Percentiles rank a stretch among this genome's conserved stretches.
Evolutionary conservation across 2,329 filamentous ascomycete genomes (phyloP).

Genomic region (Xenoacremonium recifei): DNA sequence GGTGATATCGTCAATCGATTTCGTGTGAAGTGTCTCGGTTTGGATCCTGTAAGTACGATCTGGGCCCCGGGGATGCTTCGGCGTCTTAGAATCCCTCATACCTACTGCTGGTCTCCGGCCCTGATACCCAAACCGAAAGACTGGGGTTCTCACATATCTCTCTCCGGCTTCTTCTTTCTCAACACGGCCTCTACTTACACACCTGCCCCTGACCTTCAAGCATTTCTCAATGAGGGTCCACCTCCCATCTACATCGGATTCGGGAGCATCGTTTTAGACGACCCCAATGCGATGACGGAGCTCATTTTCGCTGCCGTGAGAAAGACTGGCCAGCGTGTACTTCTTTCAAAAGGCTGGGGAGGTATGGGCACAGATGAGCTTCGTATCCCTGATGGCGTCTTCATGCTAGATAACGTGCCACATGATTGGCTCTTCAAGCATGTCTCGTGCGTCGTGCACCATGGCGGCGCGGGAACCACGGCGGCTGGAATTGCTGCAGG

Average conservation of each 20-base stretch:
- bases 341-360: slow-evolving; percentile 73
- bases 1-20: background rate
- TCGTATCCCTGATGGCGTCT: slow-evolving; percentile 67
- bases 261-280: slow-evolving; percentile 70
- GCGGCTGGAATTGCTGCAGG: slow-evolving; percentile 76
- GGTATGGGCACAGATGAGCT: slow-evolving; percentile 60
- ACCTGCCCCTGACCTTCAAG: slow-evolving; percentile 50
- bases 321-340: slow-evolving; percentile 60
- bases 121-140: slow-evolving; percentile 72
- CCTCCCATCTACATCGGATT: slow-evolving; percentile 70
- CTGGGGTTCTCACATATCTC: slow-evolving; percentile 50
- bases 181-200: slow-evolving; percentile 51
- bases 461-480: slow-evolving; percentile 82
- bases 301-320: slow-evolving; percentile 67
- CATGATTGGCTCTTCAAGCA: slow-evolving; percentile 81
- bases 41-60: slow-evolving; percentile 1
- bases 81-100: slow-evolving; percentile 73
- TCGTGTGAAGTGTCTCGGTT: slow-evolving; percentile 29
- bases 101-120: slow-evolving; percentile 85
- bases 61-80: slow-evolving; percentile 30
- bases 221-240: slow-evolving; percentile 56
- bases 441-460: slow-evolving; percentile 78
- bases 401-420: slow-evolving; percentile 73
- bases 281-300: slow-evolving; percentile 62
- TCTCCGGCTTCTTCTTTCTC: slow-evolving; percentile 68